These are phyloP conservation scores for Paralagenidium karlingii DNA, from an alignment of 352 stramenopile species.

Conservation along the genomic window DNA sequence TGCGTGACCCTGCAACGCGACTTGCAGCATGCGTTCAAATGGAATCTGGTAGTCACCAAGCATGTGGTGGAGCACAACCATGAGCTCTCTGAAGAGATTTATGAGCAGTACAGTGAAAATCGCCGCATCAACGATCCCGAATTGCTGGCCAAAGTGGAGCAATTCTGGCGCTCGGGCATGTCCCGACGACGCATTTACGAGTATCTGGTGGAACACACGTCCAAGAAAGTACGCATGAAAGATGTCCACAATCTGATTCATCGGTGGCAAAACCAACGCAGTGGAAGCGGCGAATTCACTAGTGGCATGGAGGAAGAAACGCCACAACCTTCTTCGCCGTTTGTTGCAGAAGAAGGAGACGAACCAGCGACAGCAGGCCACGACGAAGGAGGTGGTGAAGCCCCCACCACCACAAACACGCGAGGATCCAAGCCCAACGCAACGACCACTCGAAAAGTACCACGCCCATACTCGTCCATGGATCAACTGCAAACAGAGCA, in stretches of 20 bases:
- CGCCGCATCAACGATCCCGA: slow-evolving; percentile 47
- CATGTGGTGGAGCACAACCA: slow-evolving; percentile 64
- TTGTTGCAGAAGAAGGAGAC: no score
- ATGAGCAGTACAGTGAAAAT: slow-evolving; percentile 57
- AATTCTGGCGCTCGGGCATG: slow-evolving; percentile 39
- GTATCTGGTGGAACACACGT: slow-evolving; percentile 49
- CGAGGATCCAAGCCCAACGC: no score
- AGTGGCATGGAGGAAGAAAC: no score
- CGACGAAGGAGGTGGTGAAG: no score
- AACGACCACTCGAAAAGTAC: no score
- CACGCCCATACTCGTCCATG: no score
- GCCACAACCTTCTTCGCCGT: no score
- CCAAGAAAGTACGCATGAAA: slow-evolving; percentile 55
- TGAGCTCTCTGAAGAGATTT: slow-evolving; percentile 35
- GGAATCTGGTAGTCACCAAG: slow-evolving; percentile 61
- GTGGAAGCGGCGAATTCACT: no score
- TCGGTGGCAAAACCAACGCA: slow-evolving; percentile 47
- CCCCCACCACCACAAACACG: no score
- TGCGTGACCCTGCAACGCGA: slow-evolving; percentile 54
- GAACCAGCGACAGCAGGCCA: no score
- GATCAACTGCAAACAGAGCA: no score
- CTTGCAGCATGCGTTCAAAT: slow-evolving; percentile 13
- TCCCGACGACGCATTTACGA: slow-evolving; percentile 56
- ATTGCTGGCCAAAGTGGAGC: slow-evolving; percentile 36
- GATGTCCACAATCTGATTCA: slow-evolving; percentile 72